A percentile compares a stretch with the other conserved stretches of the same genome.
Conservation (phyloP, 768 basidiomycete genomes). For the Auriscalpium vulgare region DNA sequence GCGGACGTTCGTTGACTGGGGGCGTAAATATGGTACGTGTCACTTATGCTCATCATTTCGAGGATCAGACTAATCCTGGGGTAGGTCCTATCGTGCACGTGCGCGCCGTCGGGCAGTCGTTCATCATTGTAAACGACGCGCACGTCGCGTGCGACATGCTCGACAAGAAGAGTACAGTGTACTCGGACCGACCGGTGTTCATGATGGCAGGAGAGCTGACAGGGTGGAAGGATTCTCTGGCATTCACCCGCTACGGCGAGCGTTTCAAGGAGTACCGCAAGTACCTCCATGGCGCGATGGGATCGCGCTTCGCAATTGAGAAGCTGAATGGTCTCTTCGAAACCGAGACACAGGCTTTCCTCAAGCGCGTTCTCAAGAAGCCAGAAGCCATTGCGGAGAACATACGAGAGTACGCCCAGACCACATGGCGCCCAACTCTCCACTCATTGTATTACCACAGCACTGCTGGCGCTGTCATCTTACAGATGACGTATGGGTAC, state of each 20-base stretch:
- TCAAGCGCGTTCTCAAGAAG: slow-evolving; percentile 2
- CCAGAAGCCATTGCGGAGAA: slow-evolving; percentile 4
- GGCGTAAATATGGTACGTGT: no score
- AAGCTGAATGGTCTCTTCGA: slow-evolving; percentile 2
- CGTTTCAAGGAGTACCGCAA: slow-evolving; percentile 38
- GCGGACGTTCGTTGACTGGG: no score
- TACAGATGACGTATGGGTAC: slow-evolving; percentile 25
- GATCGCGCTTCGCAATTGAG: slow-evolving; percentile 13
- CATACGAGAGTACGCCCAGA: background rate
- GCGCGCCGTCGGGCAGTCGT: slow-evolving; percentile 27
- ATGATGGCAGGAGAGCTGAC: slow-evolving; percentile 45
- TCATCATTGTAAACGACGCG: slow-evolving; percentile 42
- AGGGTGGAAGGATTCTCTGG: slow-evolving; percentile 33
- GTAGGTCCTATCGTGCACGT: slow-evolving; percentile 9
- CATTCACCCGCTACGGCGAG: slow-evolving; percentile 34
- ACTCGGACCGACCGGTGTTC: slow-evolving; percentile 40
- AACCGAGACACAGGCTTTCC: slow-evolving; percentile 8
- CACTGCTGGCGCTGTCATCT: slow-evolving; percentile 19
- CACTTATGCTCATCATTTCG: no score
- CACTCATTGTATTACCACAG: slow-evolving; percentile 5
- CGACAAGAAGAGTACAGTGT: slow-evolving; percentile 38
- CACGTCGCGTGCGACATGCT: slow-evolving; percentile 33
- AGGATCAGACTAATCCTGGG: background rate
- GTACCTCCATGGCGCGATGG: slow-evolving; percentile 35
- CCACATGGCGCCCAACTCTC: no score